Evolutionary conservation across 2,329 filamentous ascomycete genomes (phyloP), one percentile per base, ranked within the genome.

Genomic region (Cercospora sp.): DNA sequence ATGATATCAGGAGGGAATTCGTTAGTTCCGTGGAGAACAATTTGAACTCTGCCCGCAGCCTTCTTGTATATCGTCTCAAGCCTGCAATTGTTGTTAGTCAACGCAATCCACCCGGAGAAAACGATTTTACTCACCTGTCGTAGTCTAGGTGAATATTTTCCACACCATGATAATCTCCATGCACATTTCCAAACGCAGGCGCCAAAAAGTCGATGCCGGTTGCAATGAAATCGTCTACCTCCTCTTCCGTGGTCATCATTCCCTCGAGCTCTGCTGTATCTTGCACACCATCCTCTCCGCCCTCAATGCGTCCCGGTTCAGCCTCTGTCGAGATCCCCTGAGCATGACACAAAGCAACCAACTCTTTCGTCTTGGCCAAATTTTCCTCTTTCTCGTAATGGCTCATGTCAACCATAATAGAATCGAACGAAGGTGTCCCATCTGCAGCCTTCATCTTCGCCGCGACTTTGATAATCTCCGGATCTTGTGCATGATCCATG

Each of bases 321-420:
- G 89, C 90, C 77, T 92, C 90, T 1, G 89, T 89, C 4, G 88
- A 85, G 70, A 91, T 91, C 3, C 88, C 88, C 51, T 86, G 83
- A 71, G 81, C 87, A 75, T 90, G 86, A 75, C 89, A 90, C 75
- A 89, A 88, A 24, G 79, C 80, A 6, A 88, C 87, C 61, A 91
- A 80, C 71, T 90, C 87, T 61, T 82, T 82, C 21, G 89, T 92
- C 75, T 86, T 83, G 2, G 83, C 81, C 43, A 93, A 81, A 75
- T 92, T 92, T 80, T 91, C 89, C 64, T 85, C 88, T 73, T 88
- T 88, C 72, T 90, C 89, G 75, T 90, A 88, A 76, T 92, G 90
- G 67, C 84, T 87, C 89, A 92, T 92, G 79, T 92, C 90, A 0
- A 92, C 87, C 90, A 92, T 92, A 76, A 92, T 91, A 70, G 85